These are phyloP conservation scores for Penicillium verrucosum DNA, from an alignment of 2,329 filamentous ascomycete genomes.

Conservation along the genomic window DNA sequence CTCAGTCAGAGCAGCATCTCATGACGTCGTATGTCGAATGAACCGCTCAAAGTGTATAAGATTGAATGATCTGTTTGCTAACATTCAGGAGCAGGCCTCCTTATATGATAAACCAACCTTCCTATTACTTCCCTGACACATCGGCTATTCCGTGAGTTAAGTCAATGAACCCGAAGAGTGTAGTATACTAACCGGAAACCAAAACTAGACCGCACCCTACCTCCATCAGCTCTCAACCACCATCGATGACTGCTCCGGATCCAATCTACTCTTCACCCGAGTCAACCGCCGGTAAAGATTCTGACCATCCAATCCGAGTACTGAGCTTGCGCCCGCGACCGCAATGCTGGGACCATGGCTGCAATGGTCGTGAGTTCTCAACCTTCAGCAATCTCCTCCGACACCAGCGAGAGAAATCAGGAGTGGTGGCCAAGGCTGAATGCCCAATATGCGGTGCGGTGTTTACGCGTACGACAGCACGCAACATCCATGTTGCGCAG, in stretches of 20 bases:
- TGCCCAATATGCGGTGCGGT: slow-evolving; percentile 91
- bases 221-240: slow-evolving; percentile 28
- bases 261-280: slow-evolving; percentile 30
- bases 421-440: slow-evolving; percentile 80
- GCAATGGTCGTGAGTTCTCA: slow-evolving; percentile 91
- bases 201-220: slow-evolving; percentile 21
- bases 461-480: slow-evolving; percentile 82
- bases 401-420: slow-evolving; percentile 92
- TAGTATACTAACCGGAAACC: slow-evolving; percentile 10
- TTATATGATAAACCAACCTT: slow-evolving; percentile 34
- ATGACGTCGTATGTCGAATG: slow-evolving; percentile 19
- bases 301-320: slow-evolving; percentile 58
- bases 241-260: slow-evolving; percentile 23
- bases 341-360: slow-evolving; percentile 95
- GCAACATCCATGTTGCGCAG: slow-evolving; percentile 81
- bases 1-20: slow-evolving; percentile 15
- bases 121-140: slow-evolving; percentile 34
- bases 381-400: slow-evolving; percentile 93
- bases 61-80: slow-evolving; percentile 4
- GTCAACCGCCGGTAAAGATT: slow-evolving; percentile 30
- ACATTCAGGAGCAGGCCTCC: slow-evolving; percentile 24
- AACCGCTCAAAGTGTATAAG: neutral
- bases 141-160: slow-evolving; percentile 31
- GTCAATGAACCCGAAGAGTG: neutral
- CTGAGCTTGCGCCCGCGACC: slow-evolving; percentile 82